phyloP scores from a whole-genome alignment of 306 rosid genomes.

The Ammopiptanthus mongolicus region DNA sequence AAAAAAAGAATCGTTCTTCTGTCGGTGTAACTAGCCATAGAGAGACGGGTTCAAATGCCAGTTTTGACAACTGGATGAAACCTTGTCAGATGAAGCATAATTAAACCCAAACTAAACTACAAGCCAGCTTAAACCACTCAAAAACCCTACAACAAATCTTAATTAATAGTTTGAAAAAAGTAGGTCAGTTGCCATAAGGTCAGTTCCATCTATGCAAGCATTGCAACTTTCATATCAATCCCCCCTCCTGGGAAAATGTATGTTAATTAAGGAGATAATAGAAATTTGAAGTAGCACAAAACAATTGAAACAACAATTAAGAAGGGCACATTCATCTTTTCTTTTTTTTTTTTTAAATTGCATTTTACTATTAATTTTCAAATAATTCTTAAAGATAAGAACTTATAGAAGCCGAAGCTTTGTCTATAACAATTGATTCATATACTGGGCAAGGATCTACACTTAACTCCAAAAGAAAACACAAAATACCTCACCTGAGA shows the following conservation, averaged over 20 bases:
- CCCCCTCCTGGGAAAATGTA: background rate
- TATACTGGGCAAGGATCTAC: background rate
- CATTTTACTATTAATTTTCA: background rate
- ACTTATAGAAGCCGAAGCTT: background rate
- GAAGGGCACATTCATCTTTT: background rate
- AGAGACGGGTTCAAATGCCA: background rate
- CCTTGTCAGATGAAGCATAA: background rate
- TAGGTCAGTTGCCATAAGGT: background rate
- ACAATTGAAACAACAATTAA: background rate
- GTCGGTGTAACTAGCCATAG: background rate
- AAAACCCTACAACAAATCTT: conserved; percentile 1
- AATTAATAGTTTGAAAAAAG: background rate
- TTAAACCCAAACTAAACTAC: background rate
- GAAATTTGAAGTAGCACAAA: background rate
- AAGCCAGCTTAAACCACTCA: too few species aligned
- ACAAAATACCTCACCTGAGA: conserved; percentile 92
- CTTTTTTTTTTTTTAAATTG: background rate
- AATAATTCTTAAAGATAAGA: background rate
- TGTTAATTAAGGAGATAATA: background rate
- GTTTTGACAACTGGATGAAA: conserved; percentile 7
- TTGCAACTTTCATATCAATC: background rate
- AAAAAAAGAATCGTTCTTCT: too few species aligned
- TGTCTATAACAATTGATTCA: background rate
- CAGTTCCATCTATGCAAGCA: background rate
- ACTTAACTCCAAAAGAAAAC: background rate